Conservation (phyloP, 129 eudicot species). For the Arctium minus region DNA sequence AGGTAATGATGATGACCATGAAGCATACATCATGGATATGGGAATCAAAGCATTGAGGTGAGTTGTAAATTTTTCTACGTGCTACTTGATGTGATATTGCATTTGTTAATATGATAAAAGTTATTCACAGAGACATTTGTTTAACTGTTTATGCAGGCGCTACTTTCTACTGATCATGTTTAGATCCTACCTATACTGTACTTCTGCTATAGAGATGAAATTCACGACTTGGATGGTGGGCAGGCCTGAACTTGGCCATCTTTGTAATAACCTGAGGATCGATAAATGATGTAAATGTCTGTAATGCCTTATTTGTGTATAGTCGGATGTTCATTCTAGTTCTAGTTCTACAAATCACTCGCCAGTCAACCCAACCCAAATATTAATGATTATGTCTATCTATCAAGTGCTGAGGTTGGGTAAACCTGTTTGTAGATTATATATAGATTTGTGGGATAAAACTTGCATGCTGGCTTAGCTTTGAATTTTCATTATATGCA, state of each 20-base stretch:
- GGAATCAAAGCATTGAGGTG: conserved; percentile 89
- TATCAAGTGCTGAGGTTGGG: conserved; percentile 23
- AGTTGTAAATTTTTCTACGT: conserved; percentile 17
- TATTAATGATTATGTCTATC: conserved; percentile 32
- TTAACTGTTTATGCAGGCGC: conserved; percentile 57
- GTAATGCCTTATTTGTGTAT: conserved; percentile 17
- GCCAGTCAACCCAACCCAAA: conserved; percentile 11
- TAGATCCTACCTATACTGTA: conserved; percentile 73
- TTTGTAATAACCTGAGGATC: conserved; percentile 81
- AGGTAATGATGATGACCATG: conserved; percentile 61
- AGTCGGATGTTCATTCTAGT: conserved; percentile 2
- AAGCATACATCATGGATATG: conserved; percentile 81
- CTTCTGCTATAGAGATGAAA: conserved; percentile 37
- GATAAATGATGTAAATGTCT: conserved; percentile 41
- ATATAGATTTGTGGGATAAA: conserved; percentile 10
- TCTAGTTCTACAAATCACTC: conserved; percentile 6
- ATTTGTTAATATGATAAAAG: neutral
- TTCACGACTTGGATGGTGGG: conserved; percentile 74
- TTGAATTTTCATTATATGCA: neutral
- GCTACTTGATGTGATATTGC: neutral
- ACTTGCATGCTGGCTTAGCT: conserved; percentile 13
- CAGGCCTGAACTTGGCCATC: conserved; percentile 94
- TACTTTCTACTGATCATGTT: conserved; percentile 78
- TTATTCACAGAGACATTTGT: neutral
- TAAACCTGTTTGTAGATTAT: conserved; percentile 21